phyloP scores from a whole-genome alignment of 495 filamentous ascomycete genomes.

The Penicillium coffeae region DNA sequence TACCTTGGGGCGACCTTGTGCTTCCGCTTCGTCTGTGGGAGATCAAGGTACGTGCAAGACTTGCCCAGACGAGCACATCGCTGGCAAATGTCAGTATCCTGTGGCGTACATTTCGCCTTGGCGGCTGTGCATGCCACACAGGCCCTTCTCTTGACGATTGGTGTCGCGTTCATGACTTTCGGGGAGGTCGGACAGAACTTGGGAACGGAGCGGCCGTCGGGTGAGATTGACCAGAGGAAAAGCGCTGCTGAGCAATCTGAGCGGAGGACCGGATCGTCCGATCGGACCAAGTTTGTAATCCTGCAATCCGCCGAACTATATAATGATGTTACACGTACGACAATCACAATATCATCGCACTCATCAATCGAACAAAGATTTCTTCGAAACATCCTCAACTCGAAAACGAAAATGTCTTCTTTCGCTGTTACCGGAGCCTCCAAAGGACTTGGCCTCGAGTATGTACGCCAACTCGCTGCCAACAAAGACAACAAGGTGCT shows the following conservation, averaged over 20 bases:
- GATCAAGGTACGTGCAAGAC: slow-evolving; percentile 23
- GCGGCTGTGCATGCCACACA: slow-evolving; percentile 20
- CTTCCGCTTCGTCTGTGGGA: slow-evolving; percentile 22
- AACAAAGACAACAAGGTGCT: slow-evolving; percentile 45
- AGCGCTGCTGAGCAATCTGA: neutral
- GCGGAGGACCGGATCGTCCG: slow-evolving; percentile 14
- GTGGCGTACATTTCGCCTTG: slow-evolving; percentile 22
- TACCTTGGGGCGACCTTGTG: slow-evolving; percentile 15
- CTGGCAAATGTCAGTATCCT: slow-evolving; percentile 16
- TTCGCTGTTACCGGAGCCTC: slow-evolving; percentile 55
- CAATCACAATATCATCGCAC: neutral
- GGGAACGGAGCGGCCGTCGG: slow-evolving; percentile 11
- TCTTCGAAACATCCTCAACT: neutral
- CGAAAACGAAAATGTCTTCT: slow-evolving; percentile 40
- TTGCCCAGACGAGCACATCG: slow-evolving; percentile 24
- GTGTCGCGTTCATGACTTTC: slow-evolving; percentile 6
- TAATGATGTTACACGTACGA: neutral
- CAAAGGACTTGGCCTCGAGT: slow-evolving; percentile 53
- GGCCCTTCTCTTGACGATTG: slow-evolving; percentile 17
- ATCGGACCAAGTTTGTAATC: slow-evolving; percentile 10
- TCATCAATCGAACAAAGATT: neutral
- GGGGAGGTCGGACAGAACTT: neutral
- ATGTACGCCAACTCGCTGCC: slow-evolving; percentile 48
- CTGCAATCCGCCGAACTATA: neutral
- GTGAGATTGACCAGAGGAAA: neutral